Evolutionary conservation across 1,139 yeast species (phyloP).

Genomic region (Yamadazyma oceani): DNA sequence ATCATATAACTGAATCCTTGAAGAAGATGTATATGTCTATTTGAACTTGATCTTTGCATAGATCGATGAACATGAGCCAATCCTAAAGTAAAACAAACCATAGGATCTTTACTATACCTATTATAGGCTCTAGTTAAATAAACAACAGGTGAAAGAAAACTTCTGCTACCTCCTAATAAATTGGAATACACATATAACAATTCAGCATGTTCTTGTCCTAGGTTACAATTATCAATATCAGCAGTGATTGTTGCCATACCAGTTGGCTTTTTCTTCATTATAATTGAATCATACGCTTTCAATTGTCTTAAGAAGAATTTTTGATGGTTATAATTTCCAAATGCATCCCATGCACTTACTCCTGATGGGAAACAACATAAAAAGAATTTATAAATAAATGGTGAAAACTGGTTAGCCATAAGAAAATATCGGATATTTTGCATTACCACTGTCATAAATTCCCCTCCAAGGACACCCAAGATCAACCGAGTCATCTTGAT

Average conservation of each 20-base stretch:
- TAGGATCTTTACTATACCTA: constrained; percentile 70
- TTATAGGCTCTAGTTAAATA: constrained; percentile 64
- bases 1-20: constrained; percentile 80
- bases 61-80: constrained; percentile 87
- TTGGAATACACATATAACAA: constrained; percentile 77
- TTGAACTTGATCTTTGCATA: constrained; percentile 83
- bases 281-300: constrained; percentile 79
- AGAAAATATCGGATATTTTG: constrained; percentile 62
- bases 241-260: constrained; percentile 78
- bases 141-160: constrained; percentile 76
- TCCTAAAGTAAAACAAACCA: constrained; percentile 72
- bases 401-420: constrained; percentile 71
- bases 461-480: constrained; percentile 58
- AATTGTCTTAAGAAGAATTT: constrained; percentile 86
- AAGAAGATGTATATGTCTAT: constrained; percentile 81
- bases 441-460: constrained; percentile 45
- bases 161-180: constrained; percentile 76
- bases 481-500: constrained; percentile 67
- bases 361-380: constrained; percentile 69
- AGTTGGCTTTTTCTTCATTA: constrained; percentile 49
- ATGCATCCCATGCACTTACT: constrained; percentile 52
- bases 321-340: constrained; percentile 80
- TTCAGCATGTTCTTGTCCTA: constrained; percentile 61
- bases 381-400: constrained; percentile 66
- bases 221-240: constrained; percentile 38